Base-by-base conservation (phyloP, 768 basidiomycete genomes). In the Auricularia cornea region DNA sequence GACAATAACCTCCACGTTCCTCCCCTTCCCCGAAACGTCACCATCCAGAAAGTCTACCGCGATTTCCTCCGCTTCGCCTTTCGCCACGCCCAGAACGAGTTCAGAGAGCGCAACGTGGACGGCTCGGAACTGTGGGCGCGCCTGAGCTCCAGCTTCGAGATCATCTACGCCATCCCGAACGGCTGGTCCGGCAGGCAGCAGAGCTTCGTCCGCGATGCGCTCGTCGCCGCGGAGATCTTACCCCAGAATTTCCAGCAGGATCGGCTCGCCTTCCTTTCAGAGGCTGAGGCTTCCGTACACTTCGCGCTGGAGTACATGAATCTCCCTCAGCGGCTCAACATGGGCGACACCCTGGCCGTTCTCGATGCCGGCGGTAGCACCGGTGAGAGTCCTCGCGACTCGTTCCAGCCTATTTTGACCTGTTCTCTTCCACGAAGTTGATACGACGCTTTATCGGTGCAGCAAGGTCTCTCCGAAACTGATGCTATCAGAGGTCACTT, bases 121-220 rank as follows among this genome's bases (percentile, higher is more conserved):
- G 63, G 60, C 28, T 51, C 20, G 3, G 60, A 14, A 20, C 23
- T 44, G 4, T 64, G 63, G 63, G 51, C 1, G 3, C 60, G 31
- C 26, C 51, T 61, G 20, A 28, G n/a, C 3, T 5, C n/a, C 32
- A 23, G 8, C 33, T 33, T 38, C 11, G 35, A 60, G 33, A 14
- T 64, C 23, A 35, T 59, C 8, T n/a, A 35, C 38, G 54, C 51
- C 4, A 64, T 52, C 5, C 63, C 63, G 29, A 60, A 64, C 20
- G 63, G 63, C n/a, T 64, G 63, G 63, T 51, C 60, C 12, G 54
- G 48, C 31, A 16, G 16, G 6, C 60, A 64, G 38, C 63, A 64
- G 40, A 11, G 20, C 14, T 16, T 64, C 33, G 18, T 64, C n/a
- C 60, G 54, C 23, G 31, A 61, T 23, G 63, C 63, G n/a, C 8